Evolutionary conservation across 2,329 filamentous ascomycete species (phyloP).

Genomic region (Falciphora oryzae): DNA sequence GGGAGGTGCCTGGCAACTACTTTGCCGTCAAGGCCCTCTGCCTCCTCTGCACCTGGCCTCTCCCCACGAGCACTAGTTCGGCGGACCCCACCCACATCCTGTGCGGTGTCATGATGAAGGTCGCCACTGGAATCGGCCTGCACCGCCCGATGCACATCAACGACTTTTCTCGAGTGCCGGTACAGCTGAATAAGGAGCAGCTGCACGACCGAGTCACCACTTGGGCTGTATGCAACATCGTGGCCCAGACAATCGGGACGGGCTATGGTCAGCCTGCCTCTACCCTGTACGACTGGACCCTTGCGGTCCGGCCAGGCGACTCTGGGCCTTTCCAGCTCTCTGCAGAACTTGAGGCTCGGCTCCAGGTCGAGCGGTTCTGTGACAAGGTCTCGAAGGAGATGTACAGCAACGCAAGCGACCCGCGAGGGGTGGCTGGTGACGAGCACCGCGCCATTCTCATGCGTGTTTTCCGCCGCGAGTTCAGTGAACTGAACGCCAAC

Average conservation of each 20-base stretch:
- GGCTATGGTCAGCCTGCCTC: constrained; percentile 78
- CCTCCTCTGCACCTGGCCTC: constrained; percentile 73
- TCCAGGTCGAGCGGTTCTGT: constrained; percentile 68
- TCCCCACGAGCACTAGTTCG: constrained; percentile 75
- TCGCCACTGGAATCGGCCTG: constrained; percentile 75
- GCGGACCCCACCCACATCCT: constrained; percentile 78
- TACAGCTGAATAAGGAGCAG: constrained; percentile 73
- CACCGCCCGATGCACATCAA: constrained; percentile 77
- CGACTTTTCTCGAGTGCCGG: constrained; percentile 71
- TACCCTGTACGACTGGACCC: constrained; percentile 70
- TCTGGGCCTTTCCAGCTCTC: constrained; percentile 54
- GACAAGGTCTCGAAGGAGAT: constrained; percentile 75
- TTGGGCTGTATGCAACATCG: constrained; percentile 82
- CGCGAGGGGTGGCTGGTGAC: constrained; percentile 61
- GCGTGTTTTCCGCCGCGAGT: constrained; percentile 61
- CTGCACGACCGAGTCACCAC: constrained; percentile 72
- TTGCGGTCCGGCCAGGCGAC: constrained; percentile 55
- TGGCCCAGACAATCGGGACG: constrained; percentile 75
- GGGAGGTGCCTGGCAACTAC: constrained; percentile 71
- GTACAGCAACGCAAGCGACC: constrained; percentile 71
- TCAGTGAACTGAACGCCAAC: constrained; percentile 55
- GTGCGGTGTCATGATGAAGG: constrained; percentile 80
- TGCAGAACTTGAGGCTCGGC: constrained; percentile 58
- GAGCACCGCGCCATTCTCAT: constrained; percentile 62
- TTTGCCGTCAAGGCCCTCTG: constrained; percentile 78